Evolutionary conservation across 2,329 filamentous ascomycete genomes (phyloP).

Genomic region (Pseudogymnoascus sp.): DNA sequence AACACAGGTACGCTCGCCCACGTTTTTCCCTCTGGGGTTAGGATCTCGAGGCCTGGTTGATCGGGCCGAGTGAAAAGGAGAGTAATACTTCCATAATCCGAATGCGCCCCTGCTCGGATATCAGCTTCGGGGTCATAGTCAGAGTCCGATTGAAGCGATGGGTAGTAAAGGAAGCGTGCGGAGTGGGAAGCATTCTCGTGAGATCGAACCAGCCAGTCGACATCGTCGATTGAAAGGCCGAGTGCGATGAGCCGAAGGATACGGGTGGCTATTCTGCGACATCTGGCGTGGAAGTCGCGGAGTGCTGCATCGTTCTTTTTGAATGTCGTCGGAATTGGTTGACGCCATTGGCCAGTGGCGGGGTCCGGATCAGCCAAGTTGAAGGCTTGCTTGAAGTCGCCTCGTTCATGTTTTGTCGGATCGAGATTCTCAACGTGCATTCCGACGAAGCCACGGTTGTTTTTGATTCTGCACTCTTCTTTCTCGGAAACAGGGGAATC

Average conservation of each 20-base stretch:
- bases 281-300: conserved; percentile 59
- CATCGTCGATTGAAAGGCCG: conserved; percentile 56
- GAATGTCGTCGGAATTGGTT: conserved; percentile 38
- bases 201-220: conserved; percentile 48
- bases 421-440: conserved; percentile 41
- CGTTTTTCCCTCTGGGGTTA: conserved; percentile 43
- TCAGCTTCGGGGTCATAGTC: conserved; percentile 47
- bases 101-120: conserved; percentile 84
- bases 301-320: conserved; percentile 46
- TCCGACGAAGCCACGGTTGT: conserved; percentile 49
- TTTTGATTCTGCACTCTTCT: conserved; percentile 33
- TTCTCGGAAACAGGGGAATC: neutral
- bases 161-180: conserved; percentile 65
- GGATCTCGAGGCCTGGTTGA: conserved; percentile 81
- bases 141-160: conserved; percentile 38
- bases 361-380: conserved; percentile 32
- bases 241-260: conserved; percentile 72
- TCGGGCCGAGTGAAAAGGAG: conserved; percentile 80
- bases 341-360: conserved; percentile 34
- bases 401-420: neutral
- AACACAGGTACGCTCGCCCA: conserved; percentile 63
- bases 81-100: conserved; percentile 64
- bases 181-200: conserved; percentile 27
- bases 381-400: conserved; percentile 4
- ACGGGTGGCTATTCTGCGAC: conserved; percentile 63